A percentile compares a stretch with the other conserved stretches of the same genome.
Evolutionary conservation across 2,329 filamentous ascomycete genomes (phyloP).

Genomic region (Penicillium sp.): DNA sequence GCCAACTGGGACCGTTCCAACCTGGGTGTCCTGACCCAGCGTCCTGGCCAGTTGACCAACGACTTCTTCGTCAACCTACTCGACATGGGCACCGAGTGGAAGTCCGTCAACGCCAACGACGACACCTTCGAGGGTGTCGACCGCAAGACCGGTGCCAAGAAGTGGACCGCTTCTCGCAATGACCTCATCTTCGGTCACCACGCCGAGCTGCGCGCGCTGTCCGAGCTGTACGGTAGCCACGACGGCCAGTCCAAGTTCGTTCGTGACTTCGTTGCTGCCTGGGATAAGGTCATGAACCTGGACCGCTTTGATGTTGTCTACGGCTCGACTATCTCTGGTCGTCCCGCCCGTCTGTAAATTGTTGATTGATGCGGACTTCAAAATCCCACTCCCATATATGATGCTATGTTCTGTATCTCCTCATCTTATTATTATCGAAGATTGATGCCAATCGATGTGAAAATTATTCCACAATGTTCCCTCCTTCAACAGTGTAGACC

Average conservation of each 20-base stretch:
- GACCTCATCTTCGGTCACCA: constrained; percentile 77
- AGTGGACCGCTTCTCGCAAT: constrained; percentile 70
- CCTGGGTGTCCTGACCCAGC: constrained; percentile 69
- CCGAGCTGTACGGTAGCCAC: constrained; percentile 69
- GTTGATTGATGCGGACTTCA: not conserved
- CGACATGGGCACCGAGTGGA: constrained; percentile 69
- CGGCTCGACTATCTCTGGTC: constrained; percentile 17
- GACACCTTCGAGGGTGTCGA: constrained; percentile 68
- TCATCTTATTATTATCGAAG: constrained; percentile 8
- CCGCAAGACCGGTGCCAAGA: constrained; percentile 67
- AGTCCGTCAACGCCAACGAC: constrained; percentile 51
- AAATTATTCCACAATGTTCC: constrained; percentile 4
- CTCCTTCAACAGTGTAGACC: no score
- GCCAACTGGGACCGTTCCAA: constrained; percentile 72
- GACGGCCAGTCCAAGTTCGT: constrained; percentile 68
- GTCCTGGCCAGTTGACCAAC: constrained; percentile 71
- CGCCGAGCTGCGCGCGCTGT: constrained; percentile 70
- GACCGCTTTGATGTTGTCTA: constrained; percentile 68
- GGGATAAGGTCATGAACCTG: constrained; percentile 75
- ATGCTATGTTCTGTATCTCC: constrained; percentile 8
- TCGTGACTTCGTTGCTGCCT: constrained; percentile 71
- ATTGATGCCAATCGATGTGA: constrained; percentile 3
- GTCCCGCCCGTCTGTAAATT: constrained; percentile 18
- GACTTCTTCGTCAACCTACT: constrained; percentile 84
- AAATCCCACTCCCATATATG: not conserved